phyloP scores from a whole-genome alignment of 495 filamentous ascomycete genomes.

The Thermochaetoides thermophila region DNA sequence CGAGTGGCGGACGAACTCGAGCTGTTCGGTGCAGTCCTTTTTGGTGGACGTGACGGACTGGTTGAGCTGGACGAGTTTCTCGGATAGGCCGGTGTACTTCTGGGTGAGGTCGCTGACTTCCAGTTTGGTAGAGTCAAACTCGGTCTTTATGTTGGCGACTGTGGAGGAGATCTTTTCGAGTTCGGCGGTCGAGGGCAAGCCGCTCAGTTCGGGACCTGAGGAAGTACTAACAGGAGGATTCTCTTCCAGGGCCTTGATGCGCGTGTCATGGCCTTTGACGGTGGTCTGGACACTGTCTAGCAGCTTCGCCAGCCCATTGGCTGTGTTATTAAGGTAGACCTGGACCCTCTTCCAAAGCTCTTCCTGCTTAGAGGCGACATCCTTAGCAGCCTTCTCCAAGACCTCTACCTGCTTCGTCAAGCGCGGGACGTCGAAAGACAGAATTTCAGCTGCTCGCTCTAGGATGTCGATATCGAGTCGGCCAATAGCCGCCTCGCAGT shows the following conservation, averaged over 20 bases:
- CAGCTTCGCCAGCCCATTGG: too few relatives aligned
- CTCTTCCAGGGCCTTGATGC: neutral
- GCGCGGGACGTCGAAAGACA: too few relatives aligned
- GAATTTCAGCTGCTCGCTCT: too few relatives aligned
- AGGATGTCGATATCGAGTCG: too few relatives aligned
- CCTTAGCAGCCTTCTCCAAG: neutral
- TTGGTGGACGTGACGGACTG: neutral
- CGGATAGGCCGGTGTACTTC: neutral
- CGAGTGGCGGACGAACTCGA: slow-evolving; percentile 1
- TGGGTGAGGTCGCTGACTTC: neutral
- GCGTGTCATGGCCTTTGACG: neutral
- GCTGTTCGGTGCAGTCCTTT: neutral
- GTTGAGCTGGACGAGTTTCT: neutral
- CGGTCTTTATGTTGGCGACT: neutral
- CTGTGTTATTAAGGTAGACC: too few relatives aligned
- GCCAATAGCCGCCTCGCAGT: too few relatives aligned
- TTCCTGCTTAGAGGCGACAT: neutral
- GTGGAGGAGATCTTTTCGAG: neutral
- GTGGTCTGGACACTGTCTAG: neutral
- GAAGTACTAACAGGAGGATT: too few relatives aligned
- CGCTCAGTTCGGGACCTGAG: too few relatives aligned
- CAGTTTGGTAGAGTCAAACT: neutral
- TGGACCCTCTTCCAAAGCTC: neutral
- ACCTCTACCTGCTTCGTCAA: neutral
- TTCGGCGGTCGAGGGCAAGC: neutral